These are phyloP conservation scores for Strobilomyces dryophilus DNA, from an alignment of 768 basidiomycete genomes.

Conservation along the genomic window DNA sequence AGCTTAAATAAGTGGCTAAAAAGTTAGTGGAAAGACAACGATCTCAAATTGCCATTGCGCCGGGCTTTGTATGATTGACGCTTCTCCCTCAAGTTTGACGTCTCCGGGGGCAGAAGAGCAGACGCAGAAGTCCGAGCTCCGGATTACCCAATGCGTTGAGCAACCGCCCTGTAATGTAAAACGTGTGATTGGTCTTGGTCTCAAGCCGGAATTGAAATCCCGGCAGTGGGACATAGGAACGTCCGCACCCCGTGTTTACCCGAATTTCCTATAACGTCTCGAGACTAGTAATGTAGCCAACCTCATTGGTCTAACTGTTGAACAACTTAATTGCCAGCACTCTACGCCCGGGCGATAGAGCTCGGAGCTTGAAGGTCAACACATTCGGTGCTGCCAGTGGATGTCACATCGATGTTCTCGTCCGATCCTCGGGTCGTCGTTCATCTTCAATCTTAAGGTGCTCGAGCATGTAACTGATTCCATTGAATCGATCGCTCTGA, in stretches of 20 bases:
- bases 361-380: too few species aligned
- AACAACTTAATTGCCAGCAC: too few species aligned
- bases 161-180: neutral
- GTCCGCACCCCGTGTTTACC: too few species aligned
- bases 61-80: neutral
- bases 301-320: neutral
- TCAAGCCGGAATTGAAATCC: neutral
- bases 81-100: neutral
- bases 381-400: too few species aligned
- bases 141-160: neutral
- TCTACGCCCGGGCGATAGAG: too few species aligned
- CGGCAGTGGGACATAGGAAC: neutral
- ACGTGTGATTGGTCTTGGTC: neutral
- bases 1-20: neutral
- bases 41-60: neutral
- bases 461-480: too few species aligned
- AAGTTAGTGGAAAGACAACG: neutral
- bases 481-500: too few species aligned
- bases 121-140: neutral
- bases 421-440: too few species aligned
- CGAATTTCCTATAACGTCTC: too few species aligned
- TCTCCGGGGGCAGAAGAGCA: neutral
- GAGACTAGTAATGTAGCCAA: neutral
- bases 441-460: too few species aligned
- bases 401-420: too few species aligned